Percentiles rank a stretch among this genome's conserved stretches.
Evolutionary conservation across 371 early-diverging fungal genomes (phyloP).

Genomic region (Amoeboaphelidium occidentale): DNA sequence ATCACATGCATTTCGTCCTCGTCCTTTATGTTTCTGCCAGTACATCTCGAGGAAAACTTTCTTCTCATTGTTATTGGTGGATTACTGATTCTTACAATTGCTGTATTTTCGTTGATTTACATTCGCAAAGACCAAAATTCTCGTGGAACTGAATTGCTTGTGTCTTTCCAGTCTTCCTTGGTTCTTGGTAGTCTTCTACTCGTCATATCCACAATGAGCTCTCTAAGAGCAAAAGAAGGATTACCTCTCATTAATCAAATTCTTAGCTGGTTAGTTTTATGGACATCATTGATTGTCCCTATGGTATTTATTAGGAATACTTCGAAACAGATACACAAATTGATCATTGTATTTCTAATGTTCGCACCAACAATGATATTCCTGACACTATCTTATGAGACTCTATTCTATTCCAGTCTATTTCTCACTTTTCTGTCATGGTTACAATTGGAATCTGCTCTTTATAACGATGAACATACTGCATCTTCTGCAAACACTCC

Average conservation of each 20-base stretch:
- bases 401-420: constrained; percentile 60
- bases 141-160: neutral
- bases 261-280: constrained; percentile 35
- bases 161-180: neutral
- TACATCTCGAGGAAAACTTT: neutral
- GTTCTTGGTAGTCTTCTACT: neutral
- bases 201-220: neutral
- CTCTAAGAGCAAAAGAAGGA: constrained; percentile 20
- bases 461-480: neutral
- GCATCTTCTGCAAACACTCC: too few relatives aligned
- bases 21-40: neutral
- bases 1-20: neutral
- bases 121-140: too few relatives aligned
- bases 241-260: constrained; percentile 39
- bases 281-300: constrained; percentile 29
- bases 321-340: constrained; percentile 43
- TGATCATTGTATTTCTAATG: constrained; percentile 50
- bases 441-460: constrained; percentile 40
- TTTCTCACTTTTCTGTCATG: constrained; percentile 44
- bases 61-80: neutral
- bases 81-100: neutral
- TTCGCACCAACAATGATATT: constrained; percentile 67
- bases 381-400: constrained; percentile 66
- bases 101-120: neutral
- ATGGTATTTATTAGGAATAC: constrained; percentile 19